Evolutionary conservation across 371 early-diverging fungal species (phyloP).

Genomic region (Phascolomyces articulosus): DNA sequence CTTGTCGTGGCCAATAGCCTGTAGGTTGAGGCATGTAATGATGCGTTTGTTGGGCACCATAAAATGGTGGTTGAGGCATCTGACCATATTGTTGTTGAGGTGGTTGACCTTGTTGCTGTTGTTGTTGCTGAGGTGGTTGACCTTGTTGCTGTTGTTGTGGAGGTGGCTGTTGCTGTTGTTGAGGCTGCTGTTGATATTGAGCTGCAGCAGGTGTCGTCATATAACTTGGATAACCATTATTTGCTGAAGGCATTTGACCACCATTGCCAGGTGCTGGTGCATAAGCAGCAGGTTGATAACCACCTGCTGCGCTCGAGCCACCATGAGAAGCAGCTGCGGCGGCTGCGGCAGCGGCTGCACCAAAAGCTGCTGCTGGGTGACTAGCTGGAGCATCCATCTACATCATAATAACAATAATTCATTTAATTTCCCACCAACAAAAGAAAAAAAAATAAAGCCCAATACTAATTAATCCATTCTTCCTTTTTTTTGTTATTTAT

Average conservation of each 20-base stretch:
- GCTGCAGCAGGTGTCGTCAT: conserved; percentile 13
- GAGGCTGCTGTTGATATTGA: conserved; percentile 14
- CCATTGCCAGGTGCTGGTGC: conserved; percentile 15
- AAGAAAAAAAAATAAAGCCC: no score
- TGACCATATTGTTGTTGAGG: conserved; percentile 33
- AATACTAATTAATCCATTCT: no score
- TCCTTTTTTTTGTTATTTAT: no score
- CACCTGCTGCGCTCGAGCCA: conserved; percentile 15
- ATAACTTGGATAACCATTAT: conserved; percentile 28
- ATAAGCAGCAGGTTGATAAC: conserved; percentile 14
- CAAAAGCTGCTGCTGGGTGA: conserved; percentile 2
- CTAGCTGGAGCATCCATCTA: conserved; percentile 6
- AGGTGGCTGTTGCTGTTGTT: conserved; percentile 2
- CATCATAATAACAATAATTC: neutral
- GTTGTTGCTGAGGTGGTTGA: conserved; percentile 18
- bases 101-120: conserved; percentile 24
- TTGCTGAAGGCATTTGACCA: conserved; percentile 19
- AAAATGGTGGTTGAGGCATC: conserved; percentile 36
- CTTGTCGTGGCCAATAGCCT: conserved; percentile 37
- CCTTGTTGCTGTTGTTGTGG: conserved; percentile 15
- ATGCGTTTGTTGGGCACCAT: conserved; percentile 34
- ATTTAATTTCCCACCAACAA: no score
- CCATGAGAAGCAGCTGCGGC: conserved; percentile 14
- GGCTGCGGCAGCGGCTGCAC: conserved; percentile 14
- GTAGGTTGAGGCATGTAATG: conserved; percentile 41